Conservation (phyloP, 306 rosid species). For the Corylus americana region DNA sequence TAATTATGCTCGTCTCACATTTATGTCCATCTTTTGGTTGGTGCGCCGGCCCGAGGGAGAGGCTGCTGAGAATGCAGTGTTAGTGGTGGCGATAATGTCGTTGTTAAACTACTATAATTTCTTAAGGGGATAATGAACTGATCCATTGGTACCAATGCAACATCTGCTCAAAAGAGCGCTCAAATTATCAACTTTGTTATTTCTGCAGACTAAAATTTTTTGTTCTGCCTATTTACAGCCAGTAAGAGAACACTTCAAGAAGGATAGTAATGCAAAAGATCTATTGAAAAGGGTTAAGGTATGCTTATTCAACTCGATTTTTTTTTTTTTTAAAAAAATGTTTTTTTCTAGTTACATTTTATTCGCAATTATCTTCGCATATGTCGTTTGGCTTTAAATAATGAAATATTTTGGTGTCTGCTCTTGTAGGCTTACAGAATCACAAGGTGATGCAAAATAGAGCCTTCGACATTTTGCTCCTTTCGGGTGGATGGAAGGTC, state of each 20-base stretch:
- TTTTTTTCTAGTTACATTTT: background rate
- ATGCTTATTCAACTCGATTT: slow-evolving; percentile 12
- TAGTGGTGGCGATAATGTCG: too few relatives aligned
- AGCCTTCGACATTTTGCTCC: too few relatives aligned
- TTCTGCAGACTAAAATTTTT: slow-evolving; percentile 11
- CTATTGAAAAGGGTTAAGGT: slow-evolving; percentile 79
- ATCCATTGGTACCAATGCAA: background rate
- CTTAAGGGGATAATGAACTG: too few relatives aligned
- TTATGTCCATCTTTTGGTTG: too few relatives aligned
- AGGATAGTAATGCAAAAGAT: slow-evolving; percentile 64
- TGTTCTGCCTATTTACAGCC: slow-evolving; percentile 53
- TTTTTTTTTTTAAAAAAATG: too few relatives aligned
- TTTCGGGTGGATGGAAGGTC: too few relatives aligned
- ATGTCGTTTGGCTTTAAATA: background rate
- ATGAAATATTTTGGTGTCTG: background rate
- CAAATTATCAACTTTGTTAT: slow-evolving; percentile 4
- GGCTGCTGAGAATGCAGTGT: too few relatives aligned
- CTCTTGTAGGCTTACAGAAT: slow-evolving; percentile 42
- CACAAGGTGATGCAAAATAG: slow-evolving; percentile 27
- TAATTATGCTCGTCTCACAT: too few relatives aligned
- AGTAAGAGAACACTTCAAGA: slow-evolving; percentile 70
- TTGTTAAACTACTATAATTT: too few relatives aligned
- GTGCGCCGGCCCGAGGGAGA: too few relatives aligned
- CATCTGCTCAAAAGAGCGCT: background rate
- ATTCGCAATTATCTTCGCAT: background rate